Evolutionary conservation across 1,139 yeast genomes (phyloP).

Genomic region (Geotrichum macrosporum): DNA sequence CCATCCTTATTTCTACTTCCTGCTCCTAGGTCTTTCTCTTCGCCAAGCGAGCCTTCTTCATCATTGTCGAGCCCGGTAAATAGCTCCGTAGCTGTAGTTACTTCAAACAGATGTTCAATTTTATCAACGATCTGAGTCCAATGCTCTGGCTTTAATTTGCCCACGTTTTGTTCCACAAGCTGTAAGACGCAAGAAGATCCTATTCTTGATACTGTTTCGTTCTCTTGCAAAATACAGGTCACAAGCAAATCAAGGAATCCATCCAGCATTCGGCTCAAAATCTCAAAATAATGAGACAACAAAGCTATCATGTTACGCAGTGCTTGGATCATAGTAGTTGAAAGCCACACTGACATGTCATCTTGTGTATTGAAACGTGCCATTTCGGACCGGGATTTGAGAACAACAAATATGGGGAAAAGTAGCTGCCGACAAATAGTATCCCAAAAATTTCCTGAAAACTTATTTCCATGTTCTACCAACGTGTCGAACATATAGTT

Average conservation of each 20-base stretch:
- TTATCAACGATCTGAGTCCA: slow-evolving; percentile 72
- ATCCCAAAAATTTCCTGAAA: slow-evolving; percentile 77
- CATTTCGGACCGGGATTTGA: slow-evolving; percentile 73
- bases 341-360: slow-evolving; percentile 88
- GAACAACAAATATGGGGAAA: slow-evolving; percentile 84
- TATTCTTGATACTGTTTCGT: slow-evolving; percentile 91
- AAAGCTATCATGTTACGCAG: slow-evolving; percentile 81
- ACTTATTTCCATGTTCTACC: slow-evolving; percentile 72
- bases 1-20: slow-evolving; percentile 14
- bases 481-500: slow-evolving; percentile 76
- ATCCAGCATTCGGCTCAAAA: slow-evolving; percentile 65
- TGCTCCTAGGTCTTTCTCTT: slow-evolving; percentile 26
- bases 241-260: slow-evolving; percentile 73
- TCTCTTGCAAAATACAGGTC: slow-evolving; percentile 92
- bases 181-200: slow-evolving; percentile 87
- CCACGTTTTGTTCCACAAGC: slow-evolving; percentile 66
- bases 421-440: slow-evolving; percentile 68
- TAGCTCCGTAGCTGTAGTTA: slow-evolving; percentile 82
- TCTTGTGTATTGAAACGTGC: slow-evolving; percentile 65
- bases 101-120: slow-evolving; percentile 63
- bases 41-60: slow-evolving; percentile 25
- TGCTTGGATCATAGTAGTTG: slow-evolving; percentile 94
- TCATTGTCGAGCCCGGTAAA: slow-evolving; percentile 41
- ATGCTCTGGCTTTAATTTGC: slow-evolving; percentile 57
- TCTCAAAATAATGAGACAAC: slow-evolving; percentile 73